These are phyloP conservation scores for Lophiotrema nucula DNA, from an alignment of 495 filamentous ascomycete genomes.

Conservation along the genomic window DNA sequence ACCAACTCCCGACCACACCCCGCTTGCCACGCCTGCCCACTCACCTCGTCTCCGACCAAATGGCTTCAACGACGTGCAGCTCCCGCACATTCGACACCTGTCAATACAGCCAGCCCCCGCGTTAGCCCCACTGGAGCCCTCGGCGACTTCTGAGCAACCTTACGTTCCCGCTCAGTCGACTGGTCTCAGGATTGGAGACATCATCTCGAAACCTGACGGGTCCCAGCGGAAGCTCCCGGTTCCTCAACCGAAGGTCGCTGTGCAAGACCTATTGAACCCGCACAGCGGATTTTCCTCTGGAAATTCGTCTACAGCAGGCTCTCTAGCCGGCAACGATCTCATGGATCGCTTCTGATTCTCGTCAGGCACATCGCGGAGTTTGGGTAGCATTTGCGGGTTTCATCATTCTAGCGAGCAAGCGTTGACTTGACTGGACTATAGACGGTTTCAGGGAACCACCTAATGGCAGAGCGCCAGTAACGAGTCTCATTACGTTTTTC, in stretches of 20 bases:
- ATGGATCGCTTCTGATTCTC: conserved; percentile 28
- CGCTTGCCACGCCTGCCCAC: conserved; percentile 90
- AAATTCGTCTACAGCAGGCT: conserved; percentile 51
- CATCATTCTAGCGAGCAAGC: conserved; percentile 27
- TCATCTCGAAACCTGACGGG: conserved; percentile 83
- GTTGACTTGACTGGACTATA: conserved; percentile 13
- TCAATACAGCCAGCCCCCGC: conserved; percentile 83
- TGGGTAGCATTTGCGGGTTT: conserved; percentile 23
- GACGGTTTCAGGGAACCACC: conserved; percentile 10
- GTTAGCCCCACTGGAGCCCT: conserved; percentile 87
- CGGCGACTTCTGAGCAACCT: conserved; percentile 55
- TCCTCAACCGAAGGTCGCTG: conserved; percentile 84
- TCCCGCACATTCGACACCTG: conserved; percentile 86
- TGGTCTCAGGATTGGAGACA: conserved; percentile 83
- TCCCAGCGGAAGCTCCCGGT: conserved; percentile 91
- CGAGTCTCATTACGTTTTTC: conserved; percentile 23
- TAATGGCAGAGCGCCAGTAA: conserved; percentile 14
- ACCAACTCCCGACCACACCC: conserved; percentile 95
- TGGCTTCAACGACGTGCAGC: conserved; percentile 63
- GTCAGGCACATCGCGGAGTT: conserved; percentile 18
- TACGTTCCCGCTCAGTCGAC: conserved; percentile 59
- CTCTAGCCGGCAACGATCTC: conserved; percentile 44
- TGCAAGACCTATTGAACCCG: conserved; percentile 77
- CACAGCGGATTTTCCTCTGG: conserved; percentile 59
- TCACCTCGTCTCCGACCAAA: conserved; percentile 86